phyloP scores from a whole-genome alignment of 2,329 filamentous ascomycete species.

The Apiospora phragmitis region DNA sequence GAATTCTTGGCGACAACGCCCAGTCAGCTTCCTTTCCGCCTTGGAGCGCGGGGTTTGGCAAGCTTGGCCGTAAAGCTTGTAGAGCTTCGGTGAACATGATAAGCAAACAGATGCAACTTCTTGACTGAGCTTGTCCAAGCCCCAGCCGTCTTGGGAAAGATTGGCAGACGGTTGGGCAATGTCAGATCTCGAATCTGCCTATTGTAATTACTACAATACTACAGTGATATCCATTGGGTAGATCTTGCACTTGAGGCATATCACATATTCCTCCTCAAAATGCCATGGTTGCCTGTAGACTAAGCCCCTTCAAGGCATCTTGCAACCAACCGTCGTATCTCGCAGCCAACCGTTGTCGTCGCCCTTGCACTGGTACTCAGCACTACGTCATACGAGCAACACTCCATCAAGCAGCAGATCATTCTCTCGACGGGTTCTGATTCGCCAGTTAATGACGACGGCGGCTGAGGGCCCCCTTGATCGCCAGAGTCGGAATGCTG shows the following conservation, averaged over 20 bases:
- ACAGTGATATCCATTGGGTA: not conserved
- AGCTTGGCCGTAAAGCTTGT: not conserved
- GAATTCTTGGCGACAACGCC: not conserved
- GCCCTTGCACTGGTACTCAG: not conserved
- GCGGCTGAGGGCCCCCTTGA: not conserved
- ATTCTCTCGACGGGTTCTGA: not conserved
- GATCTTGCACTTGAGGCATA: too few species aligned
- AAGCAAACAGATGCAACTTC: not conserved
- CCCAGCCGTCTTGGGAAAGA: not conserved
- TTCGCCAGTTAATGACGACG: not conserved
- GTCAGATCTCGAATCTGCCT: not conserved
- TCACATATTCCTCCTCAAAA: not conserved
- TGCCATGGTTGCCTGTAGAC: not conserved
- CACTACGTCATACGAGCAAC: not conserved
- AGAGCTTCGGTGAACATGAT: not conserved
- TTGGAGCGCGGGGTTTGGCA: conserved; percentile 1
- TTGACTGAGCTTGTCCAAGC: conserved; percentile 2
- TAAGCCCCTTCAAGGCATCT: not conserved
- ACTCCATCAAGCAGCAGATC: not conserved
- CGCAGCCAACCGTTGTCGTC: not conserved
- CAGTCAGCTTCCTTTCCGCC: not conserved
- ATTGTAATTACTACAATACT: not conserved
- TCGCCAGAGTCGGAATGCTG: not conserved
- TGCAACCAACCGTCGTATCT: not conserved
- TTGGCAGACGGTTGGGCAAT: not conserved